Conservation (phyloP, 257 asterid genomes). For the Capsicum pubescens region DNA sequence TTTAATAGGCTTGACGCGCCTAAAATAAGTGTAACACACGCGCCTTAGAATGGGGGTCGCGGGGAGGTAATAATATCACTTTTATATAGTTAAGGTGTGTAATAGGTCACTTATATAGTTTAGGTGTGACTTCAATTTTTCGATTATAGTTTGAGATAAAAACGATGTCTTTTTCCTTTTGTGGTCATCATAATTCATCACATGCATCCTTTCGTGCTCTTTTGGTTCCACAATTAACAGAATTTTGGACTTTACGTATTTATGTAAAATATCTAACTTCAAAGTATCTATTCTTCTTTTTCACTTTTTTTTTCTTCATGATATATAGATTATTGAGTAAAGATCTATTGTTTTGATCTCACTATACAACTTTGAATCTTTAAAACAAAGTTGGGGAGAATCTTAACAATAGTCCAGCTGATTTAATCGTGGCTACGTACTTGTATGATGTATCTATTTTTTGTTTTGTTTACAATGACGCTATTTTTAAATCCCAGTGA, state of each 20-base stretch:
- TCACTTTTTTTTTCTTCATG: no score
- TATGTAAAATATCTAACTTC: not conserved
- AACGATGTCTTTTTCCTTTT: no score
- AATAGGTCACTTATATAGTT: no score
- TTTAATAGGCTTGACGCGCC: no score
- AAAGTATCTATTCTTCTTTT: not conserved
- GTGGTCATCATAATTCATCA: slow-evolving; percentile 16
- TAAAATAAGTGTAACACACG: no score
- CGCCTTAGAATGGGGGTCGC: no score
- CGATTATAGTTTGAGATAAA: no score
- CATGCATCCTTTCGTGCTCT: not conserved
- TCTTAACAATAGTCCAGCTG: not conserved
- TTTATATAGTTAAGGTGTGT: no score
- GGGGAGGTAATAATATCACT: no score
- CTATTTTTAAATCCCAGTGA: not conserved
- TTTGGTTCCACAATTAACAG: not conserved
- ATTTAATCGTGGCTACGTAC: not conserved
- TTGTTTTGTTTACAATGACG: not conserved
- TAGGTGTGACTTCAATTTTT: no score
- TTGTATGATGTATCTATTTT: no score
- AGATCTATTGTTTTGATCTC: not conserved
- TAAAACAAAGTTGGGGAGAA: not conserved
- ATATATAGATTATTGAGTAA: not conserved
- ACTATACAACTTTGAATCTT: not conserved
- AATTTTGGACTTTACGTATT: slow-evolving; percentile 17